Conservation (phyloP, 108 stramenopile genomes). For the Nitzschia sp. region DNA sequence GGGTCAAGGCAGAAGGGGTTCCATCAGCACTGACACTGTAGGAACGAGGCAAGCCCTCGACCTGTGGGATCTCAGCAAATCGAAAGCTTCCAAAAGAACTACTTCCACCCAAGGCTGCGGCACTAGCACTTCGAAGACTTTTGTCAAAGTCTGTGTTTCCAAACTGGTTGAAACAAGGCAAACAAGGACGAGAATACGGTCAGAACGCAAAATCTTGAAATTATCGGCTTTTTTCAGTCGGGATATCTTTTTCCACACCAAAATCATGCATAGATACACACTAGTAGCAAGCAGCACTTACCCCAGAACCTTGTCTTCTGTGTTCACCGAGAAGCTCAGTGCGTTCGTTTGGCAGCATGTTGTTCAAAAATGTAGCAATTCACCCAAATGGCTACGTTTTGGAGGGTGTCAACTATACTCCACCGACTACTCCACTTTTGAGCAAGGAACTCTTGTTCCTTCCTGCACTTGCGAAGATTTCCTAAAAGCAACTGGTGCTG, state of each 20-base stretch:
- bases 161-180: neutral
- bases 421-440: too few species aligned
- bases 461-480: too few species aligned
- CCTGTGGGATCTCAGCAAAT: constrained; percentile 32
- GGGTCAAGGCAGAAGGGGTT: constrained; percentile 53
- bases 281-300: neutral
- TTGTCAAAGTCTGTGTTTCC: constrained; percentile 29
- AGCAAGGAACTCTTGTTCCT: too few species aligned
- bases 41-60: constrained; percentile 50
- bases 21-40: constrained; percentile 70
- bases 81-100: constrained; percentile 45
- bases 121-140: constrained; percentile 40
- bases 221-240: too few species aligned
- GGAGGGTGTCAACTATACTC: too few species aligned
- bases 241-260: too few species aligned
- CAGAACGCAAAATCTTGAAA: neutral
- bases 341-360: constrained; percentile 8
- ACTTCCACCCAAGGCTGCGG: constrained; percentile 49
- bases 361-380: neutral
- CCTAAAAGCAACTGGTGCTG: too few species aligned
- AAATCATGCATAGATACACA: too few species aligned
- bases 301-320: constrained; percentile 2
- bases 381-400: too few species aligned
- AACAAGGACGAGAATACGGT: neutral
- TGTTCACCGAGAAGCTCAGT: constrained; percentile 16